Evolutionary conservation across 2,329 filamentous ascomycete genomes (phyloP), one percentile per base, ranked within the genome.

Genomic region (Trichoderma harzianum): DNA sequence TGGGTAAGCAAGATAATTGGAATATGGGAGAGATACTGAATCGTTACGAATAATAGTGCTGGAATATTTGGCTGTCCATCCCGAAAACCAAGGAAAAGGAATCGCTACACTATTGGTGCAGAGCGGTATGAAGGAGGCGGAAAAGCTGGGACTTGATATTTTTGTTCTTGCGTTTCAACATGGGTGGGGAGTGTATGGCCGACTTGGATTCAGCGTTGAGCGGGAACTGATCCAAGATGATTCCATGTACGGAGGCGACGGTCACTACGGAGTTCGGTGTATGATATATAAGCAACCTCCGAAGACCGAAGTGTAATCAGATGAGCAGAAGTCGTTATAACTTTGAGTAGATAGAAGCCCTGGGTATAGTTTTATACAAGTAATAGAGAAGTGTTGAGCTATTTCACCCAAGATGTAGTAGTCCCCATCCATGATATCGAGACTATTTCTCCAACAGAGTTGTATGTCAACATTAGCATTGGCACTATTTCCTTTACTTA

Each of bases 51-150:
- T 18, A 1, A 51, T 26, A 78, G 76, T 62, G 7, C 75, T 79
- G 7, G 77, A 78, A 11, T 79, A 76, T 63, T 58, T 79, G 26
- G 78, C 78, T 18, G 78, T 79, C 7, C 76, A 78, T 63, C 78
- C 78, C 1, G 76, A 79, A 5, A 74, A 76, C 18, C 74, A 76
- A 68, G 73, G 77, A 10, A 75, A 78, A 39, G 78, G 78, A 8
- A 72, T 80, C 36, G 78, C 71, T 1, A 76, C 74, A 0, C 61
- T 72, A 10, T 73, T 79, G 18, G 75, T 79, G 7, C 43, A 77
- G 65, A 77, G 72, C 18, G 78, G 76, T 5, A 75, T 79, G 8
- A 65, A 57, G 24, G 55, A 74, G 63, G 78, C 78, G 14, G 72
- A 74, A 58, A 74, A 76, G 70, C 32, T 76, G 39, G 77, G 76